phyloP scores from a whole-genome alignment of 2,329 filamentous ascomycete species.

The Colletotrichum sp. region DNA sequence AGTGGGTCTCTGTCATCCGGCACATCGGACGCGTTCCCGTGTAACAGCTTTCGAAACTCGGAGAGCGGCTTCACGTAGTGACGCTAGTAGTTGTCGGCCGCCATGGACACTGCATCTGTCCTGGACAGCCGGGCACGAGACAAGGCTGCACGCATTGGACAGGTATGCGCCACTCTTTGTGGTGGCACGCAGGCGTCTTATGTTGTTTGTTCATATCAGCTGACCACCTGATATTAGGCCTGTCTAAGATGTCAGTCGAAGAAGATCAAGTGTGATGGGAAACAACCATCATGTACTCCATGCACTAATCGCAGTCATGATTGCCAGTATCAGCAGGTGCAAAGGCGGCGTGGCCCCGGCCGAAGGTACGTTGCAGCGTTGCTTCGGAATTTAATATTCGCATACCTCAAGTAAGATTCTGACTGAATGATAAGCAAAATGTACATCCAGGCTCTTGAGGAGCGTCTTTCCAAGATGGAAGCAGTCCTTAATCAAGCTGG shows the following conservation, averaged over 20 bases:
- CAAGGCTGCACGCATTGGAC: conserved; percentile 1
- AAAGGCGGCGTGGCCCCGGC: conserved; percentile 16
- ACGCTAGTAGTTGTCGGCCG: not conserved
- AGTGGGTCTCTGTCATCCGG: conserved; percentile 2
- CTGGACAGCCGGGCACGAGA: not conserved
- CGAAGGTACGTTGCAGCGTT: conserved; percentile 1
- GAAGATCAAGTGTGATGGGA: conserved; percentile 20
- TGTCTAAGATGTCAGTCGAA: conserved; percentile 19
- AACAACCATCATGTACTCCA: conserved; percentile 7
- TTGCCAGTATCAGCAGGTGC: conserved; percentile 14
- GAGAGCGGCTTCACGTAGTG: not conserved
- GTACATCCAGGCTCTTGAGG: conserved; percentile 17
- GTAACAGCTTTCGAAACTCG: not conserved
- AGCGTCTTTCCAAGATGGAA: conserved; percentile 21
- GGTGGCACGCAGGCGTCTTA: not conserved
- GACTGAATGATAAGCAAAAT: not conserved
- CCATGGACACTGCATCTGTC: conserved; percentile 5
- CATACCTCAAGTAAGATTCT: not conserved
- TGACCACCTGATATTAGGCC: not conserved
- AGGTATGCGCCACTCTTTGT: not conserved
- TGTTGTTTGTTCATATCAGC: not conserved
- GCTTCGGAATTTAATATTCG: too few species aligned
- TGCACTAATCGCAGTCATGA: conserved; percentile 8
- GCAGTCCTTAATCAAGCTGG: conserved; percentile 7
- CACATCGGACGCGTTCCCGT: not conserved